These are phyloP conservation scores for Brassica nigra DNA, from an alignment of 345 rosid species.

Conservation along the genomic window DNA sequence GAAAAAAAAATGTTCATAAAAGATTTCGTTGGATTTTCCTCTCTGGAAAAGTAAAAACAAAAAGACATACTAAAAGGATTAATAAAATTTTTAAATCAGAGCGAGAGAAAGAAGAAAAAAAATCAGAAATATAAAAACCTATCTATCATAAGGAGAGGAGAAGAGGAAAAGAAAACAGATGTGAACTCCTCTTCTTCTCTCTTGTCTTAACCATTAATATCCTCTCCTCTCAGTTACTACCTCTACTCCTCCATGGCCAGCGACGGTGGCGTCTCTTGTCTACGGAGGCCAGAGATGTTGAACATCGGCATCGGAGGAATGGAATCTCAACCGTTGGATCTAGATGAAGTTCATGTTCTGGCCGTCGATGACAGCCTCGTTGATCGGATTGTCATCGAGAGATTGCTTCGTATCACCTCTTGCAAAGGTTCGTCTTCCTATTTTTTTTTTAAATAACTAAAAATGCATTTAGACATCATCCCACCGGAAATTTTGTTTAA, in stretches of 20 bases:
- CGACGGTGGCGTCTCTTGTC: conserved; percentile 54
- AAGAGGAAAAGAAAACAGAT: conserved; percentile 21
- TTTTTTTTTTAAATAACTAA: background rate
- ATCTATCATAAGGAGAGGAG: conserved; percentile 1
- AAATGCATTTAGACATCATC: background rate
- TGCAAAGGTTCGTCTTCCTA: conserved; percentile 64
- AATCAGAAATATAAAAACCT: conserved; percentile 40
- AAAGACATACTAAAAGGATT: too few species aligned
- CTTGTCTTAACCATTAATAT: background rate
- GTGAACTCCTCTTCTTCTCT: conserved; percentile 7
- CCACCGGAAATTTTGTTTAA: background rate
- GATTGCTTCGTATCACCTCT: conserved; percentile 68
- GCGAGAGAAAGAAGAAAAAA: conserved; percentile 1
- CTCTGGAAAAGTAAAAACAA: conserved; percentile 7
- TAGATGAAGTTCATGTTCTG: conserved; percentile 73
- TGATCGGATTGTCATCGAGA: conserved; percentile 88
- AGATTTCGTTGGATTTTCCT: conserved; percentile 54
- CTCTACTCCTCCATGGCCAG: conserved; percentile 45
- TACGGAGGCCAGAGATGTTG: conserved; percentile 48
- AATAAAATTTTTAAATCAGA: too few species aligned
- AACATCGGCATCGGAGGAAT: conserved; percentile 26
- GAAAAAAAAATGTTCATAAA: conserved; percentile 1
- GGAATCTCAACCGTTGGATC: conserved; percentile 46
- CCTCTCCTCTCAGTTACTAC: background rate
- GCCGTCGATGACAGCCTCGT: conserved; percentile 92